Base-by-base conservation (phyloP, 352 stramenopile genomes). In the Pythium brachiatum region DNA sequence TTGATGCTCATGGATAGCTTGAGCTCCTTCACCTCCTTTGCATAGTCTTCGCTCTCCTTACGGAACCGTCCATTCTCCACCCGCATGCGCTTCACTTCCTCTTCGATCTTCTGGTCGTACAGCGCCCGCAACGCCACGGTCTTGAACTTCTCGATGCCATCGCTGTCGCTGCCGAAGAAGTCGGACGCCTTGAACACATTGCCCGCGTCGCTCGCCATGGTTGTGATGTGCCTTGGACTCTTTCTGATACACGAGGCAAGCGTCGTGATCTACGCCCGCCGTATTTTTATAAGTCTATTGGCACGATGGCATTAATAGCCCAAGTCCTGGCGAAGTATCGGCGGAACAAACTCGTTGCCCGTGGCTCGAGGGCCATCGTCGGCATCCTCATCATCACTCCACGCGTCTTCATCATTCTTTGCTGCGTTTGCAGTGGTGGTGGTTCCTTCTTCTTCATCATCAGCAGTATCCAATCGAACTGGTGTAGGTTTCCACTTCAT, bases 31-130 rank as follows among this genome's bases (percentile, higher is more conserved):
- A 90, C 46, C 11, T 83, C 57, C n/a, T 54, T 62, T 0, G 55
- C 51, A n/a, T 86, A 64, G 53, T 34, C 34, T 0, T 53, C 46
- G 39, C 85, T 82, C 9, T 73, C 75, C 2, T 64, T 48, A 44
- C 68, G 69, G 16, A 90, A 53, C 0, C 60, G 38, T 16, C 78
- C 74, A 29, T 75, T 75, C 21, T 90, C 81, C 21, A 60, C 25
- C 3, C 74, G 73, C 0, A 68, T 76, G 60, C 78, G 55, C 13
- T 72, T 65, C 5, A 91, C 64, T 41, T 89, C 79, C 36, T 89
- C 76, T 26, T 88, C 76, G 18, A 86, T 61, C 51, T 81, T 86
- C 46, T 91, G 81, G 38, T 91, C 79, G 16, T 83, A 68, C n/a
- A 91, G 70, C 27, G 75, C 80, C 36, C 80, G 78, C 55, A 86